Percentiles rank a stretch among this genome's conserved stretches.
Evolutionary conservation across 208 protist genomes (phyloP).

Genomic region (Herpetomonas tarakana): DNA sequence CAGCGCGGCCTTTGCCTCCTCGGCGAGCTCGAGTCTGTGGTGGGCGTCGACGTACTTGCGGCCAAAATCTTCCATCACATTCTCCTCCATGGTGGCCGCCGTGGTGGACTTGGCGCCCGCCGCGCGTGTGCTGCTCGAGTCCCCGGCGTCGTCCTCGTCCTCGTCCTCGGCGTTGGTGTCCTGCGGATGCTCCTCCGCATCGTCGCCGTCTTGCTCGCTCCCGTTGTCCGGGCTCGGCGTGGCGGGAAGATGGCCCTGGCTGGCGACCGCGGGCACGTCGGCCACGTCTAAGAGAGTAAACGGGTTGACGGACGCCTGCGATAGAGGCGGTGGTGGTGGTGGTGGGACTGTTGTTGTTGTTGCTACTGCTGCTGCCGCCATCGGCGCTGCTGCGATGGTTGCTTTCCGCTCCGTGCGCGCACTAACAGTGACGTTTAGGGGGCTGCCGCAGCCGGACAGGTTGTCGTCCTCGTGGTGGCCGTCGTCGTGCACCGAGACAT

Average conservation of each 20-base stretch:
- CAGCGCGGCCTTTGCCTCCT: constrained; percentile 27
- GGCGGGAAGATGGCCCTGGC: not conserved
- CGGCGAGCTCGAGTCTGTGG: constrained; percentile 27
- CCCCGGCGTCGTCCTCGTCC: constrained; percentile 14
- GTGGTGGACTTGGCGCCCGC: constrained; percentile 7
- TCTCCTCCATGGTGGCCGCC: not conserved
- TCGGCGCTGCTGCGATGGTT: not conserved
- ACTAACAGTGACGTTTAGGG: not conserved
- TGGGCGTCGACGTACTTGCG: constrained; percentile 42
- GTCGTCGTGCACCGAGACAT: no score
- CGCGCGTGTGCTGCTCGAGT: constrained; percentile 22
- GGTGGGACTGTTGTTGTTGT: constrained; percentile 2
- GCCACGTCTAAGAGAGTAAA: not conserved
- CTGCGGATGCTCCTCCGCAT: constrained; percentile 1
- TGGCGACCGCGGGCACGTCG: not conserved
- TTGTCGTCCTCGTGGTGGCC: no score
- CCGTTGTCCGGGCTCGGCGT: not conserved
- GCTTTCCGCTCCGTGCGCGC: not conserved
- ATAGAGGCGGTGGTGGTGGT: not conserved
- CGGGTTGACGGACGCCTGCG: not conserved
- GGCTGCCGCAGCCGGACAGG: no score
- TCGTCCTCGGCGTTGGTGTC: constrained; percentile 12
- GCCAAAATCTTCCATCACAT: constrained; percentile 33
- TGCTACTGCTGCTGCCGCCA: not conserved
- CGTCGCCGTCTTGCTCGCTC: constrained; percentile 13